Conservation (phyloP, 345 rosid genomes). For the Balakata baccata region DNA sequence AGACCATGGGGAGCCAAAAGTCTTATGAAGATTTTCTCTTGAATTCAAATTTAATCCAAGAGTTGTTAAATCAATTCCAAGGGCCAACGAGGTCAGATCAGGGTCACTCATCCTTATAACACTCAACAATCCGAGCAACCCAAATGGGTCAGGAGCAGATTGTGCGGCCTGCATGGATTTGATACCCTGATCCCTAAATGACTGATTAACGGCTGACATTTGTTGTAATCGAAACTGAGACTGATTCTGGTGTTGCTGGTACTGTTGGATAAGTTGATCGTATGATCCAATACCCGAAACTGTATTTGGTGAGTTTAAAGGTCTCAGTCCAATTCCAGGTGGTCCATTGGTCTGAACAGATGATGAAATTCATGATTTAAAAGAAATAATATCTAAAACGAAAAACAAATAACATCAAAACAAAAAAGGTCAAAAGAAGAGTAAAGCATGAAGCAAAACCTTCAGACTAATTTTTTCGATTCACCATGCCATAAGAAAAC, state of each 20-base stretch:
- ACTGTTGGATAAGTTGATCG: conserved; percentile 84
- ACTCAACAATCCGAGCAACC: conserved; percentile 75
- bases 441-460: not conserved
- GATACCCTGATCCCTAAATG: conserved; percentile 82
- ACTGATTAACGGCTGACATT: conserved; percentile 76
- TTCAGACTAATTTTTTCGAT: too few species aligned
- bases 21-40: conserved; percentile 83
- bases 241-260: conserved; percentile 81
- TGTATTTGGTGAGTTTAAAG: conserved; percentile 67
- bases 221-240: conserved; percentile 90
- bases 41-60: conserved; percentile 94
- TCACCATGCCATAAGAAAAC: not conserved
- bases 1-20: conserved; percentile 99
- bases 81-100: conserved; percentile 73
- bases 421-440: not conserved
- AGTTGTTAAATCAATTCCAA: conserved; percentile 90
- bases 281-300: conserved; percentile 65
- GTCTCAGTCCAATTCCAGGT: conserved; percentile 84
- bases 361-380: conserved; percentile 1
- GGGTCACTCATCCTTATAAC: conserved; percentile 77
- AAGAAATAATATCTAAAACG: not conserved
- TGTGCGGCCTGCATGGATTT: conserved; percentile 59
- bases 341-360: conserved; percentile 69
- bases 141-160: conserved; percentile 71
- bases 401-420: conserved; percentile 9